Conservation (phyloP, 768 basidiomycete species). For the Cytidiella melzeri region DNA sequence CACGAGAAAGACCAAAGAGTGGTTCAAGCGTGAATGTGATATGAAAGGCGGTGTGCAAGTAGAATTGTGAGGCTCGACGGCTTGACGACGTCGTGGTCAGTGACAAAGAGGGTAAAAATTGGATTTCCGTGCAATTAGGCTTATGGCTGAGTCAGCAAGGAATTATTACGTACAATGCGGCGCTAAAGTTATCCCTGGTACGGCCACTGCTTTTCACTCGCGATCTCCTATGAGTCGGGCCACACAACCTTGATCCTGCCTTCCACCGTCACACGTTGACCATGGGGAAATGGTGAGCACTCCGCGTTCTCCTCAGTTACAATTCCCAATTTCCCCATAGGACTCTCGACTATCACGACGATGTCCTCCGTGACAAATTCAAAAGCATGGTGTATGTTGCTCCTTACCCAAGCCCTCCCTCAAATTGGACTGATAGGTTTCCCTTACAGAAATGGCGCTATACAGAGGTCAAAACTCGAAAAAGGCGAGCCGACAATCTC, state of each 20-base stretch:
- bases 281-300: conserved; percentile 70
- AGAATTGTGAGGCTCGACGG: conserved; percentile 1
- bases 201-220: too few relatives aligned
- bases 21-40: not conserved
- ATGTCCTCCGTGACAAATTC: conserved; percentile 68
- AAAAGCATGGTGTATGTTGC: conserved; percentile 66
- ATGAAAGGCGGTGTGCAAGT: not conserved
- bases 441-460: conserved; percentile 57
- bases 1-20: not conserved
- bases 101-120: conserved; percentile 14
- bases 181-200: not conserved
- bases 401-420: conserved; percentile 7
- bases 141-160: not conserved
- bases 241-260: not conserved
- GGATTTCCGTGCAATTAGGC: not conserved
- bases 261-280: conserved; percentile 2
- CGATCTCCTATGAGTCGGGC: too few relatives aligned
- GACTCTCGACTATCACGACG: conserved; percentile 68
- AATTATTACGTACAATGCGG: not conserved
- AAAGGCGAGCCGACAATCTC: conserved; percentile 51
- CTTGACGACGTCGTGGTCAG: conserved; percentile 13
- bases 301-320: conserved; percentile 4
- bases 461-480: conserved; percentile 63
- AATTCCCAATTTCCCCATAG: conserved; percentile 30
- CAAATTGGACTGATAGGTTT: conserved; percentile 8